Percentiles rank a stretch among this genome's conserved stretches.
Conservation (phyloP, 2,329 filamentous ascomycete genomes). For the Alternaria solani region DNA sequence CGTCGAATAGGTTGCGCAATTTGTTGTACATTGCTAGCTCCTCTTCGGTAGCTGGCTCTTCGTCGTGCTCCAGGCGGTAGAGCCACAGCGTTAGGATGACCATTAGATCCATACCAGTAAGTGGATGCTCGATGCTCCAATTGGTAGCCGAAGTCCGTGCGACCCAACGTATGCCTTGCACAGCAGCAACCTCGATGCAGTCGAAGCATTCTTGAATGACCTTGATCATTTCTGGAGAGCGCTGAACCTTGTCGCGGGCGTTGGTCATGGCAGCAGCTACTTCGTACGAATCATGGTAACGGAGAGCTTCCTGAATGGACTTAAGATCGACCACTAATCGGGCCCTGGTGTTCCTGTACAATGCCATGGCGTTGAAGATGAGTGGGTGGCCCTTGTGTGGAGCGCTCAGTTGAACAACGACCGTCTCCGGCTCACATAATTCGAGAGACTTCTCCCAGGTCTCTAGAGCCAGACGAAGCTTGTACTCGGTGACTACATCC, state of each 20-base stretch:
- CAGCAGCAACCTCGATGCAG: constrained; percentile 93
- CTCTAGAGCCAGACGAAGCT: constrained; percentile 91
- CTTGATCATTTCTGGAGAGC: constrained; percentile 97
- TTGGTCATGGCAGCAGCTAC: constrained; percentile 96
- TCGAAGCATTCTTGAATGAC: constrained; percentile 98
- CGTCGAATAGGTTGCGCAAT: constrained; percentile 86
- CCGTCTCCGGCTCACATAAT: constrained; percentile 88
- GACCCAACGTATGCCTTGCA: constrained; percentile 96
- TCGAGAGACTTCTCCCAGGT: constrained; percentile 99
- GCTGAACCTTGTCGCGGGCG: constrained; percentile 91
- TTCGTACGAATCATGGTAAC: constrained; percentile 97
- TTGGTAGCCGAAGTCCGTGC: constrained; percentile 97
- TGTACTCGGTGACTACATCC: constrained; percentile 98
- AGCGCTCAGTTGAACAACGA: constrained; percentile 87
- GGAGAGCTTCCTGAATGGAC: constrained; percentile 91
- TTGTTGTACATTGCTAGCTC: constrained; percentile 92
- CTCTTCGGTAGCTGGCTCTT: constrained; percentile 85
- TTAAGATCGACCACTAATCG: constrained; percentile 95
- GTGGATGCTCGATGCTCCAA: constrained; percentile 97
- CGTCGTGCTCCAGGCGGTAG: constrained; percentile 98
- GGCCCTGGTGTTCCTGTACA: constrained; percentile 92
- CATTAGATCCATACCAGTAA: constrained; percentile 96
- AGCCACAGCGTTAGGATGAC: constrained; percentile 98
- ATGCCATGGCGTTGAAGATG: constrained; percentile 97
- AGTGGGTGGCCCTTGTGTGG: constrained; percentile 96